Evolutionary conservation across 768 basidiomycete species (phyloP), one percentile per base, ranked within the genome.

Genomic region (Phlegmacium glaucopus): DNA sequence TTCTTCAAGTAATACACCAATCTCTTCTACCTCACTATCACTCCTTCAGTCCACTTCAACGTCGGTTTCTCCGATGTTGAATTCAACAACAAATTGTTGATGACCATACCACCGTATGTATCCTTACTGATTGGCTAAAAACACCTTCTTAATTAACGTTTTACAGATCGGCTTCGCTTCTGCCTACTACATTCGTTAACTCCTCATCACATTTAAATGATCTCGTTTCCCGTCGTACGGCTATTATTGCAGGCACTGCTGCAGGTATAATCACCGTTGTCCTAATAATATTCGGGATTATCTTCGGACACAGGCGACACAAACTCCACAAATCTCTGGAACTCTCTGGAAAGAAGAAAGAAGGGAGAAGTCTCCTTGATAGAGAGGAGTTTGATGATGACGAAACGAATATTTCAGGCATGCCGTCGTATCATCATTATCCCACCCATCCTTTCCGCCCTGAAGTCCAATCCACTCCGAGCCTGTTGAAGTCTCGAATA

Each of bases 221-320:
- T 22, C 22, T 22, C 22, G 22, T 22, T 22, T 22, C 22, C 22
- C 37, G 59, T 4, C 72, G 72, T 15, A 72, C 68, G 1, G 66
- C 68, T 32, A 61, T 72, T 34, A 75, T 77, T 25, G 74, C 69
- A 3, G 74, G 72, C 3, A 60, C 68, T 4, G 70, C 73, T 26
- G 63, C 66, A 4, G 74, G 66, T 2, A 66, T 58, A 8, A 64
- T 70, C 13, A 57, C 64, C 7, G 35, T 76, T 26, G 42, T 77
- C 11, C 61, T 74, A 39, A 17, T 70, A 3, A 38, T 56, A 30
- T 64, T 77, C 11, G 63, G 61, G n/a, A 51, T 61, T 10, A 51
- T 74, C 3, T 77, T 76, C 49, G 61, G 54, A 15, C 64, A 65
- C 42, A 64, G 67, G 42, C 67, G 69, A 10, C 67, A 68, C 45